Evolutionary conservation across 148 eudicot species (phyloP), one percentile per base, ranked within the genome.

Genomic region (Spergularia marina): DNA sequence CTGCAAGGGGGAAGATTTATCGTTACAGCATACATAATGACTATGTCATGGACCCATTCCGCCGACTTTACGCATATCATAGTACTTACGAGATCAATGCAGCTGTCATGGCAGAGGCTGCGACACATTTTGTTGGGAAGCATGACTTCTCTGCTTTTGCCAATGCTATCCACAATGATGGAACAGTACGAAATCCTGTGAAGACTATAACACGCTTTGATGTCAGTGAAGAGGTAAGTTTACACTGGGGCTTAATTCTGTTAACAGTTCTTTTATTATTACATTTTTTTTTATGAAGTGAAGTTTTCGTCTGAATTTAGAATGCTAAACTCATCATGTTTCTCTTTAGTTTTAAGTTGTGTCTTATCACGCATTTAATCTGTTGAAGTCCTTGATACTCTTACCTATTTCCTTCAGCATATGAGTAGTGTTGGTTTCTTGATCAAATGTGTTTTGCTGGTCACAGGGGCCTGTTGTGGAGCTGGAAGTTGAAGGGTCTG

Each of bases 401-500:
- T 30, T 39, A 23, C 14, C n/a, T 6, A 11, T 30, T 49, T 20
- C 18, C 68, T 65, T 36, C 36, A 12, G 18, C 23, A 59, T 59
- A 10, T 65, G 30, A 30, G 39, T 65, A 62, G 34, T 41, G 36
- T 53, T 30, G 17, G 14, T 18, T 56, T 59, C n/a, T 53, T 63
- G 70, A n/a, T 68, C 12, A 63, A 58, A n/a, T 59, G 49, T 41
- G 39, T 64, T 75, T 51, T 78, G 54, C 60, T 57, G 64, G 80
- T 74, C 82, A 9, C 70, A 94, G 98, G 98, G 98, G 65, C 87
- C 92, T 81, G 79, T 87, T 62, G 41, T 91, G 85, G 93, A 91
- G 87, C 88, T 91, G 68, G 98, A 94, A 83, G 93, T 91, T 80
- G 97, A 94, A 86, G 98, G 98, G 68, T 88, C 97, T n/a, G 97